Base-by-base conservation (phyloP, 225 moss, liverwort and hornwort species). In the Pseudisothecium myosuroides region DNA sequence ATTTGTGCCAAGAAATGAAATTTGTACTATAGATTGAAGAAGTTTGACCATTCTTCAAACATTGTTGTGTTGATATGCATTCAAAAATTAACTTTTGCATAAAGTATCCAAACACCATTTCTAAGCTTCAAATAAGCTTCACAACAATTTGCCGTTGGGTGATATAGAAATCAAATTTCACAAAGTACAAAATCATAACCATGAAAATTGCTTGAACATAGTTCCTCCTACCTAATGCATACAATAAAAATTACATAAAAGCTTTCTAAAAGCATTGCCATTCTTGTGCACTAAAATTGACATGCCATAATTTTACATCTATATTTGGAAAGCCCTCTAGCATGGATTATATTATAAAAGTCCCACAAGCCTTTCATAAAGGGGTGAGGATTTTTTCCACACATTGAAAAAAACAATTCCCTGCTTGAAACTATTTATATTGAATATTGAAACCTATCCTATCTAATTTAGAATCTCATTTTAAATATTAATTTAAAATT, bases 231-330 rank as follows among this genome's bases (percentile, higher is more conserved):
- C 4, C 11, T 17, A 6, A 19, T 19, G 7, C 47, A 31, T 7
- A 74, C 6, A 31, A 28, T 18, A 11, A 28, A 47, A 6, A 18
- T 18, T 74, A 2, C 18, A 47, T 45, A 7, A 47, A 31, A 32
- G 2, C 4, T 32, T 21, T 50, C 2, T 32, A 32, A 7, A 2
- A 32, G 7, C 1, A 4, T 4, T 1, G 0, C 11, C 7, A 74
- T 47, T 74, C 3, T 31, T 49, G 6, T 0, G 1, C 6, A 50
- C 11, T 20, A 32, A 76, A 76, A 7, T 31, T 75, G 49, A 49
- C 19, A 49, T 31, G 7, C 31, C 1, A 49, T 29, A 19, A 18
- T 49, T 75, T 7, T 20, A 20, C 32, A 76, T 50, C 12, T 32
- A 32, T 32, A 32, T 34, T 19, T 24, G 32, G 12, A 1, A 32